Evolutionary conservation across 306 rosid species (phyloP).

Genomic region (Fragaria ananassa): DNA sequence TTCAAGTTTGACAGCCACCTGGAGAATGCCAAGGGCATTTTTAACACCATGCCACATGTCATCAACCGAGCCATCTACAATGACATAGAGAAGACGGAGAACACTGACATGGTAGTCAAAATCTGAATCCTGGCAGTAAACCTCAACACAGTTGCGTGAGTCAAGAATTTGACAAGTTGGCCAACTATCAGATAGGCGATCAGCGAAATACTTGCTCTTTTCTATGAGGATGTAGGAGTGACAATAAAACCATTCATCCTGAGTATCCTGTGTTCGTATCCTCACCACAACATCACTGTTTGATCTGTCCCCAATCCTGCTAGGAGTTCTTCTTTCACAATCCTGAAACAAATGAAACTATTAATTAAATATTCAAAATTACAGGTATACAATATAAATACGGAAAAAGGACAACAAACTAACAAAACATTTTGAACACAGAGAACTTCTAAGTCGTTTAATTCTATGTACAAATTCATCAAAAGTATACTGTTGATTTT

Average conservation of each 20-base stretch:
- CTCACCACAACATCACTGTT: constrained; percentile 96
- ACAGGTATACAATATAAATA: background rate
- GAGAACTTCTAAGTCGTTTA: background rate
- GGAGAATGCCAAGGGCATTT: constrained; percentile 76
- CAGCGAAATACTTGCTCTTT: constrained; percentile 74
- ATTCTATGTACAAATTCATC: background rate
- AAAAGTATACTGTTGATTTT: background rate
- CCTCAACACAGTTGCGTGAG: constrained; percentile 84
- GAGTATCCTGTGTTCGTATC: constrained; percentile 74
- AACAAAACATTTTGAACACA: background rate
- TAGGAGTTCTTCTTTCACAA: constrained; percentile 38
- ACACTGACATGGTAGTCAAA: constrained; percentile 76
- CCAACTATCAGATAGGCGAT: constrained; percentile 85
- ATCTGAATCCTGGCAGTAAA: constrained; percentile 68
- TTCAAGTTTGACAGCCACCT: constrained; percentile 71
- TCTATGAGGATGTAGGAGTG: constrained; percentile 54
- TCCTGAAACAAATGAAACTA: constrained; percentile 42
- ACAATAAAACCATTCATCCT: constrained; percentile 86
- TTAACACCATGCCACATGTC: constrained; percentile 78
- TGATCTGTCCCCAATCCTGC: constrained; percentile 58
- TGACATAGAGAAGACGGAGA: constrained; percentile 63
- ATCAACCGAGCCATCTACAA: constrained; percentile 52
- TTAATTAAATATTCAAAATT: constrained; percentile 8
- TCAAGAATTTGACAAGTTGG: constrained; percentile 91
- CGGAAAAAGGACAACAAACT: background rate